Base-by-base conservation (phyloP, 2,329 filamentous ascomycete genomes). In the Venturia asperata region DNA sequence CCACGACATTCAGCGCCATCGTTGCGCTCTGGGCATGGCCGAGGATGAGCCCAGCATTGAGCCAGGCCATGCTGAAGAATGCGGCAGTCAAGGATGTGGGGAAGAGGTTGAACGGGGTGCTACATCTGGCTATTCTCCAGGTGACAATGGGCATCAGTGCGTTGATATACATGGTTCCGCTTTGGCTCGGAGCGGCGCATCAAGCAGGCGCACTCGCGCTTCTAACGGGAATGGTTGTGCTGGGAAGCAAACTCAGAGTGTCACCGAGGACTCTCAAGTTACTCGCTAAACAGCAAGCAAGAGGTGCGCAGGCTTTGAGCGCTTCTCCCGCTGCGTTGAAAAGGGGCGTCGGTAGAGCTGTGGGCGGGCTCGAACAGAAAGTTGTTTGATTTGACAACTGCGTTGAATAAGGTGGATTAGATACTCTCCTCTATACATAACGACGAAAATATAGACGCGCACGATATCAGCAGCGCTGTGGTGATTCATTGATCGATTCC, bases 91-190 rank as follows among this genome's bases (percentile, higher is more conserved):
- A 42, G 43, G 76, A 81, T 64, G 87, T 83, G 10, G 82, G 79
- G 70, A 89, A 87, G 76, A 90, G 90, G 56, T 82, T 93, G 66
- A 80, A 86, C 61, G 93, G 92, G 5, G 82, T 97, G 15, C 85
- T 97, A 24, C 92, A 94, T 72, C 85, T 97, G 21, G 91, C 90
- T 1, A 85, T 83, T 66, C 67, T 95, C 69, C 94, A 99, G 77
- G 92, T 91, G 34, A 81, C 86, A 0, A 84, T 99, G 5, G 94
- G 94, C 30, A 96, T 99, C 75, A 86, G 83, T 68, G 99, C 94
- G 0, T 82, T 99, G 67, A 87, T 96, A 71, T 97, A 97, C 79
- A 87, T 99, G 75, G 92, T 99, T 0, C 94, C 95, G 5, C 89
- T 88, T 2, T 88, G 89, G 68, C 80, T 99, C 11, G 94, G 93